phyloP scores from a whole-genome alignment of 768 basidiomycete species.

The Tulasnella sp. region DNA sequence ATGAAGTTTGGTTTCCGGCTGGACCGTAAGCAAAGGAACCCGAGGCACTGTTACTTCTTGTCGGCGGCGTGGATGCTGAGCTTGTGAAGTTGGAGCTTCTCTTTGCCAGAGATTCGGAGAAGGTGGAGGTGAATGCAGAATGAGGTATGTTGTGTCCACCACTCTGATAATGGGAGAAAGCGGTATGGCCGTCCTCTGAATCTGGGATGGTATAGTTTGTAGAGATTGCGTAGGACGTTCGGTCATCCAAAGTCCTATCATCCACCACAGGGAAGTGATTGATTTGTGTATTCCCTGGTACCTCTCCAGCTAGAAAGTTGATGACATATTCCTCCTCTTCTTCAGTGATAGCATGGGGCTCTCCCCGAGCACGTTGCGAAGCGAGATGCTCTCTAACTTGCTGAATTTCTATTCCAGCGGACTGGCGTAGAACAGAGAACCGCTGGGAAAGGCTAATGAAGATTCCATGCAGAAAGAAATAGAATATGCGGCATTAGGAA shows the following conservation, averaged over 20 bases:
- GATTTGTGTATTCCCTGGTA: constrained; percentile 11
- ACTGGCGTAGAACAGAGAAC: constrained; percentile 63
- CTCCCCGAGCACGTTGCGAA: constrained; percentile 60
- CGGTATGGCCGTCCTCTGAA: neutral
- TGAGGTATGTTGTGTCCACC: neutral
- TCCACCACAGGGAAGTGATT: neutral
- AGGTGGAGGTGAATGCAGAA: constrained; percentile 6
- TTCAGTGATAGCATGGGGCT: constrained; percentile 55
- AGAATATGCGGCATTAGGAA: neutral
- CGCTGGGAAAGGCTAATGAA: constrained; percentile 58
- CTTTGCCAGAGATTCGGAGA: constrained; percentile 4
- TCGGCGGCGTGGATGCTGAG: constrained; percentile 27
- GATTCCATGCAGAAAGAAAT: neutral
- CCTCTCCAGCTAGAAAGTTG: constrained; percentile 45
- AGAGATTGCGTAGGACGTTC: neutral
- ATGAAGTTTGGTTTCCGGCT: constrained; percentile 7
- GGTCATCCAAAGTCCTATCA: constrained; percentile 10
- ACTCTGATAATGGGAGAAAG: no score
- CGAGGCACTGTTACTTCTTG: constrained; percentile 12
- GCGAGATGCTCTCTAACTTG: constrained; percentile 54
- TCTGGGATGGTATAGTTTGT: neutral
- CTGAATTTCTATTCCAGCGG: constrained; percentile 51
- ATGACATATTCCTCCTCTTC: constrained; percentile 78
- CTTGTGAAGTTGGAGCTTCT: neutral
- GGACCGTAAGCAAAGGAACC: constrained; percentile 3